Evolutionary conservation across 1,139 yeast genomes (phyloP), one percentile per base, ranked within the genome.

Genomic region (Geotrichum fermentans): DNA sequence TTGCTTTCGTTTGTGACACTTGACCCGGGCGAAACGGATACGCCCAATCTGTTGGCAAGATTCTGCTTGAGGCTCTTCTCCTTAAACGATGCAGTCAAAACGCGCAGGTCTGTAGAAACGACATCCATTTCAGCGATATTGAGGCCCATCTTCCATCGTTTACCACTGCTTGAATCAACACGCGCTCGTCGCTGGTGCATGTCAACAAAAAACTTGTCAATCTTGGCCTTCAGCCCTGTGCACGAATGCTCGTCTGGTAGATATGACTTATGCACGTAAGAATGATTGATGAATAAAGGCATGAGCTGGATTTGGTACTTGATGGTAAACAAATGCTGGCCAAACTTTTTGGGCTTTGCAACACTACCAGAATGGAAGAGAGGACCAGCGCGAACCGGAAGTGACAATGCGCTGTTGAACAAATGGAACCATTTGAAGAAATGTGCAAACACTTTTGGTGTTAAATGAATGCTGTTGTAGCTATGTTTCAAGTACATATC

Each of bases 341-440:
- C 88, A 69, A 90, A 84, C 59, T 85, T 86, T 24, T 51, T 51
- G 41, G 77, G 73, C 49, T 74, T 67, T 20, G 69, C 58, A 57
- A 65, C 52, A 55, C 65, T 58, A 40, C 62, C 65, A 14, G 73
- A 66, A 17, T 74, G 77, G 62, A 86, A 92, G 20, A 92, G 64
- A 13, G 69, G 68, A 0, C 97, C 97, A 38, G 77, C 74, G 52
- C 88, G 75, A 3, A 87, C 75, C 0, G 97, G 96, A 33, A 87
- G 70, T 4, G 95, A 82, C 28, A 83, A 70, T 29, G 78, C 76
- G 40, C 86, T 79, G 22, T 83, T 79, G 60, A 92, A 80, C 48
- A 83, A 74, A 44, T 73, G 68, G 96, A 96, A 89, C 97, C 97
- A 92, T 36, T 70, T 67, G 59, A 78, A 79, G 69, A 90, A 90